Base-by-base conservation (phyloP, 2,329 filamentous ascomycete species). In the Xylariaceae sp. region DNA sequence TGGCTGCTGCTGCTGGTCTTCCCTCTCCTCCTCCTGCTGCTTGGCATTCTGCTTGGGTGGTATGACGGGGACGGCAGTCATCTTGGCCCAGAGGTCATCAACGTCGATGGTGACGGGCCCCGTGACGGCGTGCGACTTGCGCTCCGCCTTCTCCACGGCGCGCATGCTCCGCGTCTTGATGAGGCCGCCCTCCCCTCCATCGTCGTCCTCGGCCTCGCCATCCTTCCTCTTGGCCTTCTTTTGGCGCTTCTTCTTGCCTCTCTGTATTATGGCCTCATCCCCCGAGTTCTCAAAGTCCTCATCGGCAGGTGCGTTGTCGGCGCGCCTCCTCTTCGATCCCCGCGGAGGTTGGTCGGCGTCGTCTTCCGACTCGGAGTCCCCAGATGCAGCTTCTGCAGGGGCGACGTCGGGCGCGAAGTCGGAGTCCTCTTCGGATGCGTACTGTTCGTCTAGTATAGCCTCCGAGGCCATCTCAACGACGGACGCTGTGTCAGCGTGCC, bases 81-180 rank as follows among this genome's bases (percentile, higher is more conserved):
- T 82, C 44, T 76, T 67, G 31, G 71, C 68, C 79, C 80, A 87
- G 2, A 87, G 56, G 16, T 75, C 75, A 44, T 87, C 79, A 29
- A 87, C 79, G 40, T 87, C 76, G 29, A 85, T 63, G 3, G 81
- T 86, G 16, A 82, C 73, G 0, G 75, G 75, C 0, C 72, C 77
- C 1, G 60, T 69, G 27, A 60, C 67, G 2, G 65, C 61, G 3
- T 68, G 60, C 9, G 67, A 60, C 40, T 69, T 72, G 33, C 67
- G 66, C 50, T 81, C 77, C 40, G 68, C 70, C 45, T 75, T 75
- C 72, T 83, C 80, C 29, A 64, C 65, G 13, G 78, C 78, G 39
- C 80, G 69, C 60, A 84, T 81, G 32, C 79, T 72, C 38, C 83
- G 70, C 30, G 83, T 88, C 64, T 83, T 86, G 57, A 88, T 66